Evolutionary conservation across 2,329 filamentous ascomycete genomes (phyloP).

Genomic region (Zasmidium cellare): DNA sequence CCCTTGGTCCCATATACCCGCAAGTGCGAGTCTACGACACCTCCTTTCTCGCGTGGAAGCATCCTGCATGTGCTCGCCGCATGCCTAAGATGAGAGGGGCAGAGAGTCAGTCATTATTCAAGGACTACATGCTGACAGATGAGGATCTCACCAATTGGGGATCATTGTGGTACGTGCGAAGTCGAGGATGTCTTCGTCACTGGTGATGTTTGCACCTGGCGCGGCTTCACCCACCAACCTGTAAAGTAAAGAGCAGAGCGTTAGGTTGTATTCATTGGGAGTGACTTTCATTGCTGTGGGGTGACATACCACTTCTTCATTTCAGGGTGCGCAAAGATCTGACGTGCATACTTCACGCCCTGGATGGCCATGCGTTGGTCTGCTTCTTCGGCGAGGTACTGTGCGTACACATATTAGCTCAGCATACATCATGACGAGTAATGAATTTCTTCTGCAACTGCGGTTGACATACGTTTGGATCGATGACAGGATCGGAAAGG

Average conservation of each 20-base stretch:
- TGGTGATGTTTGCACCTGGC: conserved; percentile 11
- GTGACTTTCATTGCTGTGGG: too few species aligned
- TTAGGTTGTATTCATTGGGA: too few species aligned
- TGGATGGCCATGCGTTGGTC: conserved; percentile 20
- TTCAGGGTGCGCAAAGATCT: conserved; percentile 15
- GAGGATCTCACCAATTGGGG: too few species aligned
- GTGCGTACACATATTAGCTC: not conserved
- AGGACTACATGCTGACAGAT: too few species aligned
- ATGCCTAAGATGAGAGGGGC: too few species aligned
- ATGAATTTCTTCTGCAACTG: not conserved
- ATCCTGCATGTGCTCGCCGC: conserved; percentile 24
- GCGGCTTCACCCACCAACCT: conserved; percentile 14
- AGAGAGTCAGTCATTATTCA: too few species aligned
- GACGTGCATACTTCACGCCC: conserved; percentile 17
- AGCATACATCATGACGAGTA: not conserved
- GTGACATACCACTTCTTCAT: conserved; percentile 18
- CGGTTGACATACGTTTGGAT: conserved; percentile 15
- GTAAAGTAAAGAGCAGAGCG: too few species aligned
- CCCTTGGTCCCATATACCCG: conserved; percentile 24
- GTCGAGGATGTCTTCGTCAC: conserved; percentile 20
- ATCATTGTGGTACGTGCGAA: conserved; percentile 17
- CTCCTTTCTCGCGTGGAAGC: conserved; percentile 18
- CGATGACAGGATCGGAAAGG: conserved; percentile 10
- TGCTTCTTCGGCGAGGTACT: conserved; percentile 18
- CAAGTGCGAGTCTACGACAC: conserved; percentile 24